A percentile compares a stretch with the other conserved stretches of the same genome.
phyloP scores from a whole-genome alignment of 2,329 filamentous ascomycete species.

The Colletotrichum cereale region DNA sequence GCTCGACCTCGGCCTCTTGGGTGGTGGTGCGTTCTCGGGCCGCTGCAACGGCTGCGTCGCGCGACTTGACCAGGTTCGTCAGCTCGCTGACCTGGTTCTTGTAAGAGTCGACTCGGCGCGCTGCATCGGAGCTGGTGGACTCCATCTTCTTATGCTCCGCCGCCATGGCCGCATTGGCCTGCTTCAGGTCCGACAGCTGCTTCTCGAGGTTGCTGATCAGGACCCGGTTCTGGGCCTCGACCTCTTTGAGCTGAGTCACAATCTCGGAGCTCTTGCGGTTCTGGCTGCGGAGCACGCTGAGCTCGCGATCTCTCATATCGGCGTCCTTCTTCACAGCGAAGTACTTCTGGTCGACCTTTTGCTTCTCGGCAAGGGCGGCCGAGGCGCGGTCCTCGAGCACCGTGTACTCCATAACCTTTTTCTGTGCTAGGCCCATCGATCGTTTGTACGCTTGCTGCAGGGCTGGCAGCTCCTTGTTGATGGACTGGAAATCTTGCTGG shows the following conservation, averaged over 20 bases:
- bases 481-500: slow-evolving; percentile 82
- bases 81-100: slow-evolving; percentile 83
- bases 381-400: slow-evolving; percentile 83
- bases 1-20: slow-evolving; percentile 82
- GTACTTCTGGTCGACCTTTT: slow-evolving; percentile 97
- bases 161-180: slow-evolving; percentile 78
- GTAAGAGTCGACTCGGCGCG: slow-evolving; percentile 77
- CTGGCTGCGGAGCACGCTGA: slow-evolving; percentile 82
- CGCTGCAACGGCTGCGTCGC: slow-evolving; percentile 72
- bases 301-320: slow-evolving; percentile 85
- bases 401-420: slow-evolving; percentile 84
- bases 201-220: slow-evolving; percentile 90
- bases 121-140: slow-evolving; percentile 76
- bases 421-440: slow-evolving; percentile 84
- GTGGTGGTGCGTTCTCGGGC: slow-evolving; percentile 70
- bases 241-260: slow-evolving; percentile 91
- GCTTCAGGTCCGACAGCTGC: slow-evolving; percentile 85
- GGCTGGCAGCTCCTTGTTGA: slow-evolving; percentile 88
- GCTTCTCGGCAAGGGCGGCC: slow-evolving; percentile 86
- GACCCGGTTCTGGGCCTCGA: slow-evolving; percentile 81
- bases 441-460: slow-evolving; percentile 94
- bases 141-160: slow-evolving; percentile 83
- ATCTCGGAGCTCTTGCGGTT: slow-evolving; percentile 94
- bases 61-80: slow-evolving; percentile 78
- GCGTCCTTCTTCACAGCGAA: slow-evolving; percentile 96